These are phyloP conservation scores for Epichloe sylvatica DNA, from an alignment of 2,329 filamentous ascomycete species.

Conservation along the genomic window DNA sequence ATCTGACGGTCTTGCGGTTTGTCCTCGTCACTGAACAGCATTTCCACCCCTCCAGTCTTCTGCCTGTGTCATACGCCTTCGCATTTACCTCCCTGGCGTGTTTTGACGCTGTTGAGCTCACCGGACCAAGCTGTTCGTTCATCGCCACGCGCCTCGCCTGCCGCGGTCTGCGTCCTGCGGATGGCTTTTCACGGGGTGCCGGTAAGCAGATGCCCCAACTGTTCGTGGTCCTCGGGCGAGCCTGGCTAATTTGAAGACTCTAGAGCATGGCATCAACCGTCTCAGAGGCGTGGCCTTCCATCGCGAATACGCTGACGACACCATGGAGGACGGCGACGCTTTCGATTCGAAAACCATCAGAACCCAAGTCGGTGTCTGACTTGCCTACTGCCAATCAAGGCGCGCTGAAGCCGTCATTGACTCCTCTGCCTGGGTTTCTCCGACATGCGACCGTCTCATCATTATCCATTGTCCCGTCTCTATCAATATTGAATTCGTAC, in stretches of 20 bases:
- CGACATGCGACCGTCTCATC: constrained; percentile 10
- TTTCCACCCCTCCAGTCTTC: neutral
- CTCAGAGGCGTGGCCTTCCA: constrained; percentile 32
- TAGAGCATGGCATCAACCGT: constrained; percentile 29
- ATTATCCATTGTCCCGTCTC: neutral
- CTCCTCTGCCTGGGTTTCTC: constrained; percentile 16
- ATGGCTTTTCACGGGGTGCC: constrained; percentile 20
- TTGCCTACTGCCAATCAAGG: constrained; percentile 5
- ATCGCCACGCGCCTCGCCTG: neutral
- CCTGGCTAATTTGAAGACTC: constrained; percentile 9
- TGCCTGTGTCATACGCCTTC: too few species aligned
- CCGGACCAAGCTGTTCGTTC: neutral
- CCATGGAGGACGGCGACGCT: constrained; percentile 17
- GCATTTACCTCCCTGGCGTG: neutral
- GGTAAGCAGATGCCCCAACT: constrained; percentile 8
- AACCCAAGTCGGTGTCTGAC: constrained; percentile 1
- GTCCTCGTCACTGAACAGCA: neutral
- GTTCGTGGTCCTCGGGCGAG: neutral
- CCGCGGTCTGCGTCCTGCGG: neutral
- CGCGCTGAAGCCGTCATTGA: constrained; percentile 7
- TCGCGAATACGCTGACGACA: constrained; percentile 25
- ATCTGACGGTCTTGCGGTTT: neutral
- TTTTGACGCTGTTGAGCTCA: neutral
- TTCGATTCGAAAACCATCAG: constrained; percentile 4
- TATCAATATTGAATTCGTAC: constrained; percentile 1